Conservation (phyloP, 1,284 basidiomycete species). For the Trichosporon asahii region DNA sequence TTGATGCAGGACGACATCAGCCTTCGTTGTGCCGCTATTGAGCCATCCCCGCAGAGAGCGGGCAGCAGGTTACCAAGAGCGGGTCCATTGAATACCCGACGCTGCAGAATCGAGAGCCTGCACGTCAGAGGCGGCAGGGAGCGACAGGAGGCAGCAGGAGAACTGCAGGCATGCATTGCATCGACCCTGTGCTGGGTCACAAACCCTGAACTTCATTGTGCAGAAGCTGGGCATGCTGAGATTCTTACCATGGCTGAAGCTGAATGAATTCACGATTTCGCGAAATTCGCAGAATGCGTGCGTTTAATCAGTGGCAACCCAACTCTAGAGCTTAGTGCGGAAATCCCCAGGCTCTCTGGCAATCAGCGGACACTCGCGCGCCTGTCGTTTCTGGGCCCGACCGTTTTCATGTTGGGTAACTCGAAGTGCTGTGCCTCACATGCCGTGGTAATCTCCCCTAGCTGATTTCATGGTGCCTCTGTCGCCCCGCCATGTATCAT, state of each 20-base stretch:
- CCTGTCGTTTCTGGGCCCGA: not conserved
- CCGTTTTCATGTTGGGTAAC: not conserved
- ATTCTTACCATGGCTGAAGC: not conserved
- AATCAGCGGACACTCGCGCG: too few relatives aligned
- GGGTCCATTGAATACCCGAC: not conserved
- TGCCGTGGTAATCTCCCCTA: not conserved
- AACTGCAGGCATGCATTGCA: not conserved
- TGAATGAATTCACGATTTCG: not conserved
- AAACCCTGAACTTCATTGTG: too few relatives aligned
- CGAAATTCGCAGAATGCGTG: not conserved
- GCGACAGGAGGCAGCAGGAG: too few relatives aligned
- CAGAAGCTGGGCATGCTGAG: not conserved
- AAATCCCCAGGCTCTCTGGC: not conserved
- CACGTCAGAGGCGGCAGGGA: not conserved
- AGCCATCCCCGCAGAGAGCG: too few relatives aligned
- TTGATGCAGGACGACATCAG: not conserved
- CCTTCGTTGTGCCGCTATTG: too few relatives aligned
- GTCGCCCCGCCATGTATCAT: not conserved
- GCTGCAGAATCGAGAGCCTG: not conserved
- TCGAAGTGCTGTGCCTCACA: not conserved
- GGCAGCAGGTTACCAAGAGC: too few relatives aligned
- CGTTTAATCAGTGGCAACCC: not conserved
- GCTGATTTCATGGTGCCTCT: not conserved
- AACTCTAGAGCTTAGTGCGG: conserved; percentile 1
- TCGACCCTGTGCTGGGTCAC: not conserved